These are phyloP conservation scores for Astrothelium subdiscretum DNA, from an alignment of 495 filamentous ascomycete species.

Conservation along the genomic window DNA sequence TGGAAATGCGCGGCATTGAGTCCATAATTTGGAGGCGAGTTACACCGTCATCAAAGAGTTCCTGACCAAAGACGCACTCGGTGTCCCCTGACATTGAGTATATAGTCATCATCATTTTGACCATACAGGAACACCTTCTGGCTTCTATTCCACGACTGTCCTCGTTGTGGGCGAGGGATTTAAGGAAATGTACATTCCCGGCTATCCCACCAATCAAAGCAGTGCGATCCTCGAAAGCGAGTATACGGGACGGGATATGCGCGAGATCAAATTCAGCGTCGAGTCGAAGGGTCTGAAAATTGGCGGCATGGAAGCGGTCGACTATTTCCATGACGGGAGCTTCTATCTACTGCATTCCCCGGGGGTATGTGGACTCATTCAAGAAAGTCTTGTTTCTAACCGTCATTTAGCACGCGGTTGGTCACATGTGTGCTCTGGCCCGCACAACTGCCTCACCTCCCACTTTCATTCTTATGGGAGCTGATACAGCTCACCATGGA, in stretches of 20 bases:
- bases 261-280: not conserved
- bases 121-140: not conserved
- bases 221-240: not conserved
- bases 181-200: not conserved
- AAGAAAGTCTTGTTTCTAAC: not conserved
- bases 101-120: slow-evolving; percentile 1
- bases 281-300: not conserved
- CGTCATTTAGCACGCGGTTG: slow-evolving; percentile 36
- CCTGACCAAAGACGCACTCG: not conserved
- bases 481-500: slow-evolving; percentile 42
- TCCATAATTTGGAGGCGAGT: not conserved
- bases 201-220: not conserved
- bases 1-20: not conserved
- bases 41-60: not conserved
- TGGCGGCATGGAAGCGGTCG: not conserved
- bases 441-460: slow-evolving; percentile 34
- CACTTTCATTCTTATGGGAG: slow-evolving; percentile 45
- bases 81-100: not conserved
- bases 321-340: slow-evolving; percentile 1
- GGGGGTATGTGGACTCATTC: not conserved
- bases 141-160: not conserved
- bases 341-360: slow-evolving; percentile 4
- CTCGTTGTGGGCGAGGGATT: slow-evolving; percentile 2
- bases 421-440: slow-evolving; percentile 46
- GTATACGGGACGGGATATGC: not conserved